A percentile compares a stretch with the other conserved stretches of the same genome.
Conservation (phyloP, 495 filamentous ascomycete genomes). For the Trichoderma parareesei region DNA sequence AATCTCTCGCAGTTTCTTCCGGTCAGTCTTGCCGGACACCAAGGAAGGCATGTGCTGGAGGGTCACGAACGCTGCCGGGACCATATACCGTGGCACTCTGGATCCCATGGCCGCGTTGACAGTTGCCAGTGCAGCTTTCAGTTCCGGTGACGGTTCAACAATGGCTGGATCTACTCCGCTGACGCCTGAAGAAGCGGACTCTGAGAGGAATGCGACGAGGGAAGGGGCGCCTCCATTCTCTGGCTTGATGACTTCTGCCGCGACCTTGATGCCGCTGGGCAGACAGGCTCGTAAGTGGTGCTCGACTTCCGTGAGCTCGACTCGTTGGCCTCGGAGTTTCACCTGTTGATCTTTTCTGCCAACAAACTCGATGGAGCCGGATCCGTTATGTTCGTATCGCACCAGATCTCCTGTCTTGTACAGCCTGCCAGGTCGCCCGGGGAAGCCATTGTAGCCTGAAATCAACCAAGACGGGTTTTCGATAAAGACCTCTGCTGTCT, state of each 20-base stretch:
- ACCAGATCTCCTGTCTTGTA: slow-evolving; percentile 66
- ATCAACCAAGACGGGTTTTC: slow-evolving; percentile 41
- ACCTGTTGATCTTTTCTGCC: slow-evolving; percentile 57
- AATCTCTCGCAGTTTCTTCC: slow-evolving; percentile 43
- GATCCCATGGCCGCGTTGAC: slow-evolving; percentile 29
- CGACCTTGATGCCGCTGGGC: slow-evolving; percentile 25
- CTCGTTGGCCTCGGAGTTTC: slow-evolving; percentile 57
- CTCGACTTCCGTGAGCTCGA: slow-evolving; percentile 61
- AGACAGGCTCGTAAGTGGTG: slow-evolving; percentile 39
- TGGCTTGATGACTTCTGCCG: slow-evolving; percentile 37
- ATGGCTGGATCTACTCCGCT: slow-evolving; percentile 16
- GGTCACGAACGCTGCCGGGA: slow-evolving; percentile 55
- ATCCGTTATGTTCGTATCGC: slow-evolving; percentile 49
- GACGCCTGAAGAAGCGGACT: slow-evolving; percentile 19
- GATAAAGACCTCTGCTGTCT: slow-evolving; percentile 42
- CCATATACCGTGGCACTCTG: slow-evolving; percentile 46
- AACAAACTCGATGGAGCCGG: slow-evolving; percentile 45
- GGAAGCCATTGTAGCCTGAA: slow-evolving; percentile 26
- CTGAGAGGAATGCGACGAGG: slow-evolving; percentile 33
- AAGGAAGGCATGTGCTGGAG: slow-evolving; percentile 46
- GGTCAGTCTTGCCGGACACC: slow-evolving; percentile 54
- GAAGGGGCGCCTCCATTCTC: slow-evolving; percentile 27
- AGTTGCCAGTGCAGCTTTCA: slow-evolving; percentile 21
- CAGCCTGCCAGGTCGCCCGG: slow-evolving; percentile 42
- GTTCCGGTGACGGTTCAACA: slow-evolving; percentile 21